Evolutionary conservation across 23 red algal species (phyloP).

Genomic region (Gracilaria domingensis): DNA sequence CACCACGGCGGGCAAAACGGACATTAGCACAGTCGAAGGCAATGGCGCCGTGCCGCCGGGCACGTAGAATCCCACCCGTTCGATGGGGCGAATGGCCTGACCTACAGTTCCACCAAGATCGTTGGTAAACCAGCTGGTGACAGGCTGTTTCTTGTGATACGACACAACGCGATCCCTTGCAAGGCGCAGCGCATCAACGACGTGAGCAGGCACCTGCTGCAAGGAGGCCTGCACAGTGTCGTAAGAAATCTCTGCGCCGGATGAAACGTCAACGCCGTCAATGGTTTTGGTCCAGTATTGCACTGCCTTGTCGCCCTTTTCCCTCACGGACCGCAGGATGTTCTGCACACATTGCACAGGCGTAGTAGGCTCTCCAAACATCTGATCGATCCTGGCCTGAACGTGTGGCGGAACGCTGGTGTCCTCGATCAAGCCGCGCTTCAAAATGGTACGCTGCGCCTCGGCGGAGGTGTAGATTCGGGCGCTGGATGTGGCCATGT

Average conservation of each 20-base stretch:
- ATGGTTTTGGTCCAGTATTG: constrained; percentile 73
- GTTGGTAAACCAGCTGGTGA: constrained; percentile 87
- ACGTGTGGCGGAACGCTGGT: constrained; percentile 65
- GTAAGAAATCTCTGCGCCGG: constrained; percentile 45
- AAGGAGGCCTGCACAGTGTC: constrained; percentile 40
- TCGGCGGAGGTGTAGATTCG: constrained; percentile 75
- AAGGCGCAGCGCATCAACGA: constrained; percentile 64
- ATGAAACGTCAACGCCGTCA: constrained; percentile 76
- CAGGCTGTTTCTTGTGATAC: constrained; percentile 86
- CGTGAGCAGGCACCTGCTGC: constrained; percentile 13
- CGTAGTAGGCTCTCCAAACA: constrained; percentile 80
- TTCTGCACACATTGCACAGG: constrained; percentile 77
- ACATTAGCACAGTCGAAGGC: constrained; percentile 95
- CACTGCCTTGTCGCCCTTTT: constrained; percentile 76
- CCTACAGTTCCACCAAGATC: constrained; percentile 83
- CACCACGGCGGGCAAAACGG: constrained; percentile 84
- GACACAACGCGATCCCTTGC: constrained; percentile 73
- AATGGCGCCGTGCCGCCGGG: constrained; percentile 98
- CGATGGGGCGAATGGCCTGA: constrained; percentile 87
- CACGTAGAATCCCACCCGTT: constrained; percentile 95
- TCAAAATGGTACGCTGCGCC: constrained; percentile 70
- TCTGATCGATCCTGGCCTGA: constrained; percentile 67
- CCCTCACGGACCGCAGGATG: constrained; percentile 74
- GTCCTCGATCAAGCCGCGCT: constrained; percentile 78
- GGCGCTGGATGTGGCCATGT: constrained; percentile 29